A percentile compares a stretch with the other conserved stretches of the same genome.
Evolutionary conservation across 1,284 basidiomycete genomes (phyloP).

Genomic region (Athelia psychrophila): DNA sequence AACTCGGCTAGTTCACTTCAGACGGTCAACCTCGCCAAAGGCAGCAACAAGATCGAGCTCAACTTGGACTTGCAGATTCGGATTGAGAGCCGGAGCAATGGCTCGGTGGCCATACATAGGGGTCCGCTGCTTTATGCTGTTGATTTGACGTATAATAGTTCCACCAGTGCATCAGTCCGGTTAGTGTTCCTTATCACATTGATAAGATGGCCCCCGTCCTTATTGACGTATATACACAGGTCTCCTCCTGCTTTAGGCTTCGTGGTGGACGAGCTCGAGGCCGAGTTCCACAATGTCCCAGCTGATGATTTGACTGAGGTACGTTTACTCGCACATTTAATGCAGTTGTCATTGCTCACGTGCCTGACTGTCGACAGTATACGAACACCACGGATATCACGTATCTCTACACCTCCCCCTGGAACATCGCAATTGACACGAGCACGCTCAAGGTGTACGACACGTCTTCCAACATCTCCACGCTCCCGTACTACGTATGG

Average conservation of each 20-base stretch:
- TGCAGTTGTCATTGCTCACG: background rate
- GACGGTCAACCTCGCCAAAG: conserved; percentile 24
- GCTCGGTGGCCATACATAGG: conserved; percentile 37
- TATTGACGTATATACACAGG: too few species aligned
- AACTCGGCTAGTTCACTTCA: conserved; percentile 26
- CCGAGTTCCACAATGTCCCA: too few species aligned
- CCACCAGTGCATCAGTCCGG: too few species aligned
- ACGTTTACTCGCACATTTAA: background rate
- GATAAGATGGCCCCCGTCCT: too few species aligned
- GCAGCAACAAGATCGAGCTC: conserved; percentile 28
- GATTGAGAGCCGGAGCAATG: conserved; percentile 32
- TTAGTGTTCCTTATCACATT: too few species aligned
- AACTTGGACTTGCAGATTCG: conserved; percentile 33
- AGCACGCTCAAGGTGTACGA: conserved; percentile 33
- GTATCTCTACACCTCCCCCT: conserved; percentile 30
- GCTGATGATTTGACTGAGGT: conserved; percentile 2
- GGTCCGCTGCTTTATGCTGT: conserved; percentile 41
- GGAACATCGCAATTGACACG: conserved; percentile 41
- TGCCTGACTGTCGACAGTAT: conserved; percentile 20
- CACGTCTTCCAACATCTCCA: conserved; percentile 22
- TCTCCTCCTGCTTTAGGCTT: too few species aligned
- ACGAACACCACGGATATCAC: conserved; percentile 35
- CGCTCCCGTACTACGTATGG: conserved; percentile 37
- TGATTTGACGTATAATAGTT: conserved; percentile 22
- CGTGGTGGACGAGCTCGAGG: too few species aligned